phyloP scores from a whole-genome alignment of 164 flowering plant species.

The Chloranthus sessilifolius region DNA sequence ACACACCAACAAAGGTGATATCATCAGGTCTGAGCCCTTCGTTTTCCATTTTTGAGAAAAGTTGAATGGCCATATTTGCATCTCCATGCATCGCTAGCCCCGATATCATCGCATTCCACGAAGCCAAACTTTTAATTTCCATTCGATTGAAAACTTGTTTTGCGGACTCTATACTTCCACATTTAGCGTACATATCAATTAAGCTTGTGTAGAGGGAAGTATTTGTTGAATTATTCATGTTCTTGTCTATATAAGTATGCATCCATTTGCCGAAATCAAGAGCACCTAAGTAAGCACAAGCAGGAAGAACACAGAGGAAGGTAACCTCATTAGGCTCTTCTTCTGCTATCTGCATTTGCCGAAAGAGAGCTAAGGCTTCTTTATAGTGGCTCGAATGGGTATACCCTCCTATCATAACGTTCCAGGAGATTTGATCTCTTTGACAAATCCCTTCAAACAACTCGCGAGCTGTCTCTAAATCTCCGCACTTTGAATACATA shows the following conservation, averaged over 20 bases:
- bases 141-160: conserved; percentile 41
- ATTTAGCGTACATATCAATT: conserved; percentile 72
- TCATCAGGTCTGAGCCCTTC: conserved; percentile 55
- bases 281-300: conserved; percentile 63
- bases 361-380: conserved; percentile 54
- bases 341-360: conserved; percentile 39
- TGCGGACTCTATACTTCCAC: conserved; percentile 66
- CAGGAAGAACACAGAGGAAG: conserved; percentile 53
- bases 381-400: conserved; percentile 36
- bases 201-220: conserved; percentile 49
- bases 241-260: conserved; percentile 54
- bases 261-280: conserved; percentile 77
- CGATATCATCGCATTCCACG: conserved; percentile 73
- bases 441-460: conserved; percentile 41
- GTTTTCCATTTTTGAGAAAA: conserved; percentile 41
- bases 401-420: conserved; percentile 77
- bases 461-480: conserved; percentile 37
- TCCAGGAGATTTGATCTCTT: conserved; percentile 64
- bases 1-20: conserved; percentile 55
- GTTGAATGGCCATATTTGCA: conserved; percentile 33
- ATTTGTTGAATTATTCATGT: conserved; percentile 21
- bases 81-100: conserved; percentile 62
- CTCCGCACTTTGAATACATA: conserved; percentile 79
- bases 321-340: conserved; percentile 64
- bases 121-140: conserved; percentile 34